phyloP scores from a whole-genome alignment of 352 stramenopile species.

The Phytophthora colocasiae region DNA sequence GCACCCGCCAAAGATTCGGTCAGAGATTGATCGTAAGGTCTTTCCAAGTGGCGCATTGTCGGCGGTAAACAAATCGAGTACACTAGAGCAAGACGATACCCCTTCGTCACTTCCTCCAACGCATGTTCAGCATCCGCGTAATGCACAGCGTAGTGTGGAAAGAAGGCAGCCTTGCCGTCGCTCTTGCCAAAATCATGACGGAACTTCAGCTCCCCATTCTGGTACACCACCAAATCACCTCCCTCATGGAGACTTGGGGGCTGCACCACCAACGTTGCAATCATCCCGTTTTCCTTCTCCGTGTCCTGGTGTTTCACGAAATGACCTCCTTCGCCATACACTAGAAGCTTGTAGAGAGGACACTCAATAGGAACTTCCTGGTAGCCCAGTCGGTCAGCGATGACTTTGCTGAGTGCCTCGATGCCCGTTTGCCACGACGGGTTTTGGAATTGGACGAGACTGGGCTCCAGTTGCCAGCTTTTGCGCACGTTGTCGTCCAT shows the following conservation, averaged over 20 bases:
- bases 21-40: neutral
- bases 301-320: slow-evolving; percentile 58
- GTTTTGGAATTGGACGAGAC: slow-evolving; percentile 18
- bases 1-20: neutral
- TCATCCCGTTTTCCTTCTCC: slow-evolving; percentile 62
- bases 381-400: slow-evolving; percentile 20
- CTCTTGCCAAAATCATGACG: slow-evolving; percentile 31
- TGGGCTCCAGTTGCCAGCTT: slow-evolving; percentile 19
- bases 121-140: slow-evolving; percentile 38
- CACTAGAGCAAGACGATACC: slow-evolving; percentile 6
- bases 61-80: slow-evolving; percentile 18
- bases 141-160: slow-evolving; percentile 29
- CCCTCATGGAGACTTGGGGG: slow-evolving; percentile 32
- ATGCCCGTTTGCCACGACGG: slow-evolving; percentile 21
- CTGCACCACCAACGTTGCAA: slow-evolving; percentile 53
- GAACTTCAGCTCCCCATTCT: slow-evolving; percentile 2
- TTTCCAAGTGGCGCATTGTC: neutral
- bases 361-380: slow-evolving; percentile 19
- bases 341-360: slow-evolving; percentile 51
- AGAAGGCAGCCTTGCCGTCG: slow-evolving; percentile 14
- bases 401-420: slow-evolving; percentile 7
- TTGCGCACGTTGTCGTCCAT: slow-evolving; percentile 34
- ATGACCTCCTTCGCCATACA: slow-evolving; percentile 51
- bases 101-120: slow-evolving; percentile 30
- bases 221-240: slow-evolving; percentile 28